Base-by-base conservation (phyloP, 2,329 filamentous ascomycete genomes). In the Thelonectria rubi region DNA sequence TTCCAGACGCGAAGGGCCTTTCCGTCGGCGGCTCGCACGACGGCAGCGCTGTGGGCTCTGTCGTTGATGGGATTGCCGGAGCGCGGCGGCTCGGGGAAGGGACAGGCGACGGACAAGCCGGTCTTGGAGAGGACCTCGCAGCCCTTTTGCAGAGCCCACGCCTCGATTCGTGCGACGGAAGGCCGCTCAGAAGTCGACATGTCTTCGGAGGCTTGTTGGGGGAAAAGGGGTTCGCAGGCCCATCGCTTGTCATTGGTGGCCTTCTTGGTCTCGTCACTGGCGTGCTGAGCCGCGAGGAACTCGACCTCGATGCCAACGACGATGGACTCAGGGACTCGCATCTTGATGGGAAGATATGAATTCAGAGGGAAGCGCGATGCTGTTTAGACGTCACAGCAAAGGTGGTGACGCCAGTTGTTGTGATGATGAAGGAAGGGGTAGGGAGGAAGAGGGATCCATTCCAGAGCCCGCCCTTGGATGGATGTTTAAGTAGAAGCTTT, bases 241-340 rank as follows among this genome's bases (percentile, higher is more conserved):
- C 66, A 63, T 57, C 63, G 60, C 52, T 32, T 39, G 20, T 64
- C 54, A 26, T 48, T 30, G 50, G 20, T n/a, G 49, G 24, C 47
- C 34, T 26, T 45, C 18, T 55, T 46, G 45, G 64, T 53, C 26
- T 56, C 37, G 21, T 34, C 14, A 8, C 43, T 18, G 12, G 47
- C 42, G 51, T 63, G 62, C 24, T 71, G 61, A 30, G 67, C 65
- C 40, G 71, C 64, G 50, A 74, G 60, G 39, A 73, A 73, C 55
- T 74, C 72, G 20, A 74, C 47, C 65, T 74, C 72, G 21, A 74
- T 54, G 10, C 72, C 72, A 14, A 73, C 34, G 6, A 58, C 65
- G 43, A 71, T 47, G 10, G 43, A 47, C 3, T 47, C 14, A 15
- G 43, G 43, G 43, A 26, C 21, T 21, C 15, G 14, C 43, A 47